These are phyloP conservation scores for Apocynum venetum DNA, from an alignment of 257 asterid genomes.

Conservation along the genomic window DNA sequence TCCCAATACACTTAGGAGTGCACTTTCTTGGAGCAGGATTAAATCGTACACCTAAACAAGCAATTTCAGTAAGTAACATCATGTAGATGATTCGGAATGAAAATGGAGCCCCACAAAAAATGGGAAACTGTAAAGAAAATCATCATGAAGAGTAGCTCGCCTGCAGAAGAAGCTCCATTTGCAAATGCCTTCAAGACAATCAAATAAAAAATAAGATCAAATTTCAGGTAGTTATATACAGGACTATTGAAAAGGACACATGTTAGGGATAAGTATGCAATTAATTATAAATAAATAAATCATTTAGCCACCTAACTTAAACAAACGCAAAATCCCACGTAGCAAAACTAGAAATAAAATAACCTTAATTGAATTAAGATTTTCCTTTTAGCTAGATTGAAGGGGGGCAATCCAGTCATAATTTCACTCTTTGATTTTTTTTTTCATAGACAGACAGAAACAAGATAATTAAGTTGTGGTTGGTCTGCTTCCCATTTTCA, in stretches of 20 bases:
- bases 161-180: conserved; percentile 54
- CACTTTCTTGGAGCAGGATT: conserved; percentile 34
- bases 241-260: not conserved
- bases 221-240: conserved; percentile 1
- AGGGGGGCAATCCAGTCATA: not conserved
- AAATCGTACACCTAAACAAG: conserved; percentile 44
- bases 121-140: conserved; percentile 11
- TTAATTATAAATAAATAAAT: not conserved
- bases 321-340: not conserved
- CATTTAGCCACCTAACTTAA: not conserved
- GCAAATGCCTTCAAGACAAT: conserved; percentile 40
- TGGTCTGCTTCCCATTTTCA: not conserved
- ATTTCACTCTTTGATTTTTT: not conserved
- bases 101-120: not conserved
- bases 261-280: not conserved
- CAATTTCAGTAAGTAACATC: conserved; percentile 11
- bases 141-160: conserved; percentile 31
- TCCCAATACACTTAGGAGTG: conserved; percentile 62
- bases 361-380: not conserved
- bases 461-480: not conserved
- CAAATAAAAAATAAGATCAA: conserved; percentile 25
- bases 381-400: not conserved
- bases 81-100: not conserved
- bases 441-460: not conserved
- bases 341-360: not conserved